Evolutionary conservation across 2,329 filamentous ascomycete species (phyloP).

Genomic region (Elsinoe perseae): DNA sequence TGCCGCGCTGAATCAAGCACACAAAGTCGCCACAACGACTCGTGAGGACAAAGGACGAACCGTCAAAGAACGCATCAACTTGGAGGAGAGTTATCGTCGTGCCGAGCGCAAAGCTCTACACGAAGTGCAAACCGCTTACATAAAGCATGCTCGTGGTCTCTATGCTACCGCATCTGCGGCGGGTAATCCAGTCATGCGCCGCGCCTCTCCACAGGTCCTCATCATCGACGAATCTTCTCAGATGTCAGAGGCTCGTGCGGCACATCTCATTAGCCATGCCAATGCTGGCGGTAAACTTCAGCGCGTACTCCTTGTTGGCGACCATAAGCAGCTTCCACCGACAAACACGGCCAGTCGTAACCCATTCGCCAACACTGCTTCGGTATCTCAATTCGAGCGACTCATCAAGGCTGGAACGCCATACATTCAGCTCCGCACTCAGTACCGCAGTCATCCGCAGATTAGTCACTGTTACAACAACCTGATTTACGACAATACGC

Average conservation of each 20-base stretch:
- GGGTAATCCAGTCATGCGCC: neutral
- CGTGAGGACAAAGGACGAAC: neutral
- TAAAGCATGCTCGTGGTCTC: neutral
- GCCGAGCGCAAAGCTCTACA: neutral
- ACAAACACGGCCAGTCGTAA: neutral
- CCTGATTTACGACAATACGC: neutral
- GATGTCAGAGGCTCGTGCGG: neutral
- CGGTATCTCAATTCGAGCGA: neutral
- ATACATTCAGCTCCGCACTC: neutral
- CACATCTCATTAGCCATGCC: neutral
- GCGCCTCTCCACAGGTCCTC: neutral
- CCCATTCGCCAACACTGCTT: neutral
- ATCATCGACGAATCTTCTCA: neutral
- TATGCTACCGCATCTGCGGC: neutral
- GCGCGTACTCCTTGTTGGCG: neutral
- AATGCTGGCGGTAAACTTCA: neutral
- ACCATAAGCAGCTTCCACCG: neutral
- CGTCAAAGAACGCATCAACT: neutral
- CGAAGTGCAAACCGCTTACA: neutral
- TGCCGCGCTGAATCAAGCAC: neutral
- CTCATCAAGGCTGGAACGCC: neutral
- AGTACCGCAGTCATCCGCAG: neutral
- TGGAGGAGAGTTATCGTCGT: neutral
- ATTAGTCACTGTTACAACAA: neutral
- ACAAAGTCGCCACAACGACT: neutral